phyloP scores from a whole-genome alignment of 2,329 filamentous ascomycete genomes.

The Penicillium brasilianum region DNA sequence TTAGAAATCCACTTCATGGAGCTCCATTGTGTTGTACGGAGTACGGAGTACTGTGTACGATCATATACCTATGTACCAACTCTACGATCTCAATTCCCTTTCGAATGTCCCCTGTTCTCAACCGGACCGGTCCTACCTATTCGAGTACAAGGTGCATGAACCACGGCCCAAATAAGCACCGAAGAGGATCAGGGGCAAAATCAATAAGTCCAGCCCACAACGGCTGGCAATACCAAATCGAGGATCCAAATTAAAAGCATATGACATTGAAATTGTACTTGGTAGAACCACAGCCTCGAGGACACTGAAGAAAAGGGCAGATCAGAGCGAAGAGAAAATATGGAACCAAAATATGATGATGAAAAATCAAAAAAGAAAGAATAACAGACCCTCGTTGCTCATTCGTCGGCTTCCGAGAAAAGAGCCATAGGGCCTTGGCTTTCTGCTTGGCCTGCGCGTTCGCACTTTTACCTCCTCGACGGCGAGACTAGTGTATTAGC shows the following conservation, averaged over 20 bases:
- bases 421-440: not conserved
- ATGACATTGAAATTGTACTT: not conserved
- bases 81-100: not conserved
- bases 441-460: not conserved
- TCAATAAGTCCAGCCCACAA: not conserved
- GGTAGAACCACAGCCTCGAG: not conserved
- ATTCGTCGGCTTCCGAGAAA: constrained; percentile 4
- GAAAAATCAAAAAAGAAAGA: not conserved
- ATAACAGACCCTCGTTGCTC: not conserved
- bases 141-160: not conserved
- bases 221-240: not conserved
- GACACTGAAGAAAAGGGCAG: not conserved
- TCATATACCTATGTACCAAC: not conserved
- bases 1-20: not conserved
- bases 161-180: not conserved
- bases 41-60: no score
- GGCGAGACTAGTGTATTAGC: not conserved
- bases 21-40: no score
- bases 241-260: not conserved
- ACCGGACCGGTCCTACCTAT: not conserved
- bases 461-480: constrained; percentile 1
- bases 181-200: not conserved
- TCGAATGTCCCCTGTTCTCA: not conserved
- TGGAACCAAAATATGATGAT: not conserved
- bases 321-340: constrained; percentile 2